A percentile compares a stretch with the other conserved stretches of the same genome.
Conservation (phyloP, 2,329 filamentous ascomycete species). For the Pseudogymnoascus sp. region DNA sequence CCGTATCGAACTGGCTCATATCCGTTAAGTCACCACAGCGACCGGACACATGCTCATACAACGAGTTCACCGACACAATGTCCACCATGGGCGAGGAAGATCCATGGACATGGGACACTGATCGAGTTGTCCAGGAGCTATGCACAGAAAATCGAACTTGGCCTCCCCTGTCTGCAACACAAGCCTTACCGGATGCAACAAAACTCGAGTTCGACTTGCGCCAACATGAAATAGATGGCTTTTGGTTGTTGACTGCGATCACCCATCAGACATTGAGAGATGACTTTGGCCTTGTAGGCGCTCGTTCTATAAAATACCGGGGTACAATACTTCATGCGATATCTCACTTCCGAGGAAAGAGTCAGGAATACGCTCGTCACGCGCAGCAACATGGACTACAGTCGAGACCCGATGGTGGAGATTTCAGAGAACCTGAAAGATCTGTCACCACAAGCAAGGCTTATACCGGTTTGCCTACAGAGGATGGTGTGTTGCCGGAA, state of each 20-base stretch:
- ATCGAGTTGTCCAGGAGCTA: conserved; percentile 60
- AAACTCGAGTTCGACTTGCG: background rate
- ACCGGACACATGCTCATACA: conserved; percentile 4
- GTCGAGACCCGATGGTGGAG: background rate
- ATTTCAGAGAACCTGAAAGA: background rate
- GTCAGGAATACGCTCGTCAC: background rate
- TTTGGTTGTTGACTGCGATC: conserved; percentile 22
- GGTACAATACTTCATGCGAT: conserved; percentile 9
- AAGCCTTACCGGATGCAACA: background rate
- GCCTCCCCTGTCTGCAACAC: conserved; percentile 24
- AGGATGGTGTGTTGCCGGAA: background rate
- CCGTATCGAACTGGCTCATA: conserved; percentile 10
- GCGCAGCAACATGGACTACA: background rate
- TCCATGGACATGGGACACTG: conserved; percentile 68
- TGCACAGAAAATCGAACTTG: conserved; percentile 50
- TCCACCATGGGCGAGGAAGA: conserved; percentile 42
- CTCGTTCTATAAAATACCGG: conserved; percentile 2
- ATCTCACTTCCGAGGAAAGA: background rate
- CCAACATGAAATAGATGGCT: conserved; percentile 18
- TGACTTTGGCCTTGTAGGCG: conserved; percentile 24
- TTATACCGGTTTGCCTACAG: background rate
- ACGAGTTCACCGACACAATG: conserved; percentile 15
- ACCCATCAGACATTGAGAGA: conserved; percentile 22
- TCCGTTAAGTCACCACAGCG: background rate
- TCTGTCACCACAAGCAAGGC: conserved; percentile 5